Percentiles rank a stretch among this genome's conserved stretches.
These are phyloP conservation scores for Ampelomyces quisqualis DNA, from an alignment of 2,329 filamentous ascomycete genomes.

Conservation along the genomic window DNA sequence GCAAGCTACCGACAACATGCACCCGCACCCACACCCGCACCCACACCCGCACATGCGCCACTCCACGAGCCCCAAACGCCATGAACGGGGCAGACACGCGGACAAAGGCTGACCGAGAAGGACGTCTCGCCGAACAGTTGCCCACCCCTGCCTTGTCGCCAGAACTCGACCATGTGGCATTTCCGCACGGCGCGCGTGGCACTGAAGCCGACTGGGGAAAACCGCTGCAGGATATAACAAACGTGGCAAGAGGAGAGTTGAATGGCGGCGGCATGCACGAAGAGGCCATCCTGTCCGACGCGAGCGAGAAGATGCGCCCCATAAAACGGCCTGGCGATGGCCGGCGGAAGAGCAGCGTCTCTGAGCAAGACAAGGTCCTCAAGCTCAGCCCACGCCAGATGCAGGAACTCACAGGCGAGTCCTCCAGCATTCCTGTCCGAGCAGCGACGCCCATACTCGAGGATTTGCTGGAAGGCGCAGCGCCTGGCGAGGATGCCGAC, in stretches of 20 bases:
- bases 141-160: constrained; percentile 33
- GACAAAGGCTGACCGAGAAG: constrained; percentile 16
- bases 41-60: too few relatives aligned
- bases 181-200: constrained; percentile 9
- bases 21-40: too few relatives aligned
- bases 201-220: constrained; percentile 10
- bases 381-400: constrained; percentile 59
- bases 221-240: constrained; percentile 13
- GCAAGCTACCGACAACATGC: constrained; percentile 16
- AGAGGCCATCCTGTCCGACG: constrained; percentile 36
- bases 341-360: constrained; percentile 39
- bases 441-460: constrained; percentile 44
- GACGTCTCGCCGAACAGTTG: constrained; percentile 24
- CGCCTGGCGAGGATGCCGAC: constrained; percentile 18
- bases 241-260: constrained; percentile 8
- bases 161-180: constrained; percentile 27
- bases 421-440: constrained; percentile 56
- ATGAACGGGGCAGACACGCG: constrained; percentile 35
- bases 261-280: constrained; percentile 27
- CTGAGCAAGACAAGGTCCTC: constrained; percentile 46
- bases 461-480: constrained; percentile 30
- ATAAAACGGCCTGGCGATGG: constrained; percentile 42
- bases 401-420: constrained; percentile 56
- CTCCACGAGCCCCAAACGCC: constrained; percentile 15
- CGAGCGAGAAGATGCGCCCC: constrained; percentile 33